Base-by-base conservation (phyloP, 805 yeast genomes). In the Barnettozyma siamensis region DNA sequence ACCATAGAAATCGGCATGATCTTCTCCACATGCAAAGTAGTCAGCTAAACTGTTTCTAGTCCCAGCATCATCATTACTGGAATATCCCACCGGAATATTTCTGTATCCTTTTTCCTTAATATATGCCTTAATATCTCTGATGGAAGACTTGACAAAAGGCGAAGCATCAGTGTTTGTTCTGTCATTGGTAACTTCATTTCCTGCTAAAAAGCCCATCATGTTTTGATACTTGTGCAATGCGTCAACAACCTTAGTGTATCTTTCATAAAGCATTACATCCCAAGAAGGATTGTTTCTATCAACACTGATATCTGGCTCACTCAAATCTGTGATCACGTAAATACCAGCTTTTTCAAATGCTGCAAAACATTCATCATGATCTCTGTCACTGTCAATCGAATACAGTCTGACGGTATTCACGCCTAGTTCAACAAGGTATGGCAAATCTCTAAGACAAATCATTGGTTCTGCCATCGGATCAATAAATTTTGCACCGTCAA, bases 111-210 rank as follows among this genome's bases (percentile, higher is more conserved):
- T 67, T 42, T 67, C 71, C 40, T 68, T 63, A 53, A 93, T 85
- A 66, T 93, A 88, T 15, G 71, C 57, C 66, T 86, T 89, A 58
- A 76, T 74, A 62, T 91, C 99, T 65, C 99, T 82, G 47, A 93
- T 74, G 15, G 98, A 96, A 24, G 98, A 96, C 72, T 91, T 93
- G 43, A 93, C 95, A 64, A 80, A 91, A 2, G 97, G 88, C 23
- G 97, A 88, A 26, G 97, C 86, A 52, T 79, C 82, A 12, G 97
- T 85, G 64, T 87, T 89, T 37, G 88, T 67, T 33, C 65, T 66
- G 58, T 86, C 88, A 64, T 89, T 91, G 45, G 91, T 78, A 40
- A 93, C 98, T 73, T 91, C 99, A 65, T 93, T 93, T 47, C 98
- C 99, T 23, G 98, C 98, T 65, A 91, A 89, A 74, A 87, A 89